These are phyloP conservation scores for Aspergillus melleus DNA, from an alignment of 2,329 filamentous ascomycete genomes.

Conservation along the genomic window DNA sequence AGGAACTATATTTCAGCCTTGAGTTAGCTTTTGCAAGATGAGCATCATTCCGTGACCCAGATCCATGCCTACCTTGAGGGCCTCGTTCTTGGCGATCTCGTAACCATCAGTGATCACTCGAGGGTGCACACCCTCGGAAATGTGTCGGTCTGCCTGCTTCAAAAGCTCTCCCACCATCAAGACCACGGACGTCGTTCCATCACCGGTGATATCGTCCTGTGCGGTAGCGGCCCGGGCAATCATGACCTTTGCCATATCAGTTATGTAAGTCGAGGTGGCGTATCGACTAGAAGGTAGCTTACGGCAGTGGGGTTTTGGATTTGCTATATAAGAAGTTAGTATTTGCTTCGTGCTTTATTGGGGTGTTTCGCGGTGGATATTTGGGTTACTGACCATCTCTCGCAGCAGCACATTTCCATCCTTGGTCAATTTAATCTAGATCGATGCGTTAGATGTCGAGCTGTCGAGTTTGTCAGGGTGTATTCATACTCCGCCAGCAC, in stretches of 20 bases:
- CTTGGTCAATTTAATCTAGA: constrained; percentile 95
- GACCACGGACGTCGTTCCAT: constrained; percentile 96
- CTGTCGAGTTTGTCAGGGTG: constrained; percentile 8
- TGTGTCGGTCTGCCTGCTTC: constrained; percentile 96
- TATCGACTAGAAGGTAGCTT: constrained; percentile 27
- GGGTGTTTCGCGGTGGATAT: background rate
- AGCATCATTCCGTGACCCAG: background rate
- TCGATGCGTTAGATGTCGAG: constrained; percentile 23
- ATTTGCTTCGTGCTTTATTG: background rate
- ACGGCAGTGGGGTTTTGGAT: constrained; percentile 98
- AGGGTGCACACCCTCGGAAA: constrained; percentile 94
- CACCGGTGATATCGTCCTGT: constrained; percentile 97
- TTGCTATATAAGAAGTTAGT: constrained; percentile 57
- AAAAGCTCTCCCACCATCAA: constrained; percentile 92
- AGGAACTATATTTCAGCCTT: constrained; percentile 65
- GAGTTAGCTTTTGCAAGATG: background rate
- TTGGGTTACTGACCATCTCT: constrained; percentile 57
- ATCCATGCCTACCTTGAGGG: constrained; percentile 66
- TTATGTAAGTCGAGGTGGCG: constrained; percentile 7
- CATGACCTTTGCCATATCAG: constrained; percentile 54
- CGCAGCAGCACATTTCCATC: constrained; percentile 85
- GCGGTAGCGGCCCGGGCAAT: constrained; percentile 84
- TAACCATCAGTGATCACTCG: constrained; percentile 97
- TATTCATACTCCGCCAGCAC: constrained; percentile 56
- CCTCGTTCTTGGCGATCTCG: constrained; percentile 91